Evolutionary conservation across 2,329 filamentous ascomycete species (phyloP).

Genomic region (Talaromyces funiculosus): DNA sequence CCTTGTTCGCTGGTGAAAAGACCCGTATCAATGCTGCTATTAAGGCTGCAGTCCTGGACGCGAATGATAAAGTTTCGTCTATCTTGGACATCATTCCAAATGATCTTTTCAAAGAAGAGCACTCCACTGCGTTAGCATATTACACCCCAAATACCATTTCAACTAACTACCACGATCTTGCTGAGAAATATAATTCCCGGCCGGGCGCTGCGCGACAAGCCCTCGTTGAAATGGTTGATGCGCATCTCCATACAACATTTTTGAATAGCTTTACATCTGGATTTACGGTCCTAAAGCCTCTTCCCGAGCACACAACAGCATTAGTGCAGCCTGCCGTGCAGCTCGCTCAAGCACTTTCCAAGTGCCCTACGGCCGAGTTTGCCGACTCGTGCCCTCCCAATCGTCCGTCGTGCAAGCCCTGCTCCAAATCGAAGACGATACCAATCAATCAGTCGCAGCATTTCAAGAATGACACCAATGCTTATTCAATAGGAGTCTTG

Average conservation of each 20-base stretch:
- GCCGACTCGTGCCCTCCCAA: conserved; percentile 82
- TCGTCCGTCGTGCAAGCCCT: conserved; percentile 65
- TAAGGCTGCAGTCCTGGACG: conserved; percentile 41
- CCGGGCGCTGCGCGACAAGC: conserved; percentile 57
- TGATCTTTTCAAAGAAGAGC: conserved; percentile 61
- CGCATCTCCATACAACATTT: conserved; percentile 80
- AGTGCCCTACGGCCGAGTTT: conserved; percentile 68
- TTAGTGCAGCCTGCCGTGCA: conserved; percentile 65
- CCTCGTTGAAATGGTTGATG: conserved; percentile 71
- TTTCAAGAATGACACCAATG: conserved; percentile 64
- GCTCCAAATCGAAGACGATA: conserved; percentile 59
- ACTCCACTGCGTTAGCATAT: conserved; percentile 65
- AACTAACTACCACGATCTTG: conserved; percentile 62
- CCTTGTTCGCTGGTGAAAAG: conserved; percentile 66
- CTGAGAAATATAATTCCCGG: conserved; percentile 54
- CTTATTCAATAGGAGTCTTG: conserved; percentile 80
- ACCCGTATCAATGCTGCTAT: conserved; percentile 59
- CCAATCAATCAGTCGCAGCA: conserved; percentile 60
- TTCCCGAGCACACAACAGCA: conserved; percentile 66
- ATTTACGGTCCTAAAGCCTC: conserved; percentile 74
- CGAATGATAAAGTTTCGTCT: conserved; percentile 52
- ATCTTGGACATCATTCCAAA: conserved; percentile 58
- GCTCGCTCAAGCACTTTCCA: conserved; percentile 67
- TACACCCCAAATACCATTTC: conserved; percentile 63
- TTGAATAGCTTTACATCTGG: conserved; percentile 72